Conservation (phyloP, 495 filamentous ascomycete species). For the Polyplosphaeria fusca region DNA sequence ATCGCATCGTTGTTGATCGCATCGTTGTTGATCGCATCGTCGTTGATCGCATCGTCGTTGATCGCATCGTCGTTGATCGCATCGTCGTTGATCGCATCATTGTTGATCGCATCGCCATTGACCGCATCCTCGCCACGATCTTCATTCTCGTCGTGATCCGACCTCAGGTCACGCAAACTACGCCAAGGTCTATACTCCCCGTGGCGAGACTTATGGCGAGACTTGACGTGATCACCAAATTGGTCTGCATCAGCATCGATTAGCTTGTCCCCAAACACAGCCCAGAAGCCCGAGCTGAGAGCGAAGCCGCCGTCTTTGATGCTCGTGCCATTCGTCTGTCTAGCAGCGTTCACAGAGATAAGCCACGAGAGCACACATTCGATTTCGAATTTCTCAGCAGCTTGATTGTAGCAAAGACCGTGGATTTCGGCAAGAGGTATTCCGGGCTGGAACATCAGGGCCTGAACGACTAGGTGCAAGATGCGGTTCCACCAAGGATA, state of each 20-base stretch:
- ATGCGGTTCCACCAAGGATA: slow-evolving; percentile 57
- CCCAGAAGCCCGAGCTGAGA: slow-evolving; percentile 2
- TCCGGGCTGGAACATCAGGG: slow-evolving; percentile 16
- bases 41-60: too few species aligned
- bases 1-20: too few species aligned
- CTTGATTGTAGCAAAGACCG: neutral
- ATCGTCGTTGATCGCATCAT: too few species aligned
- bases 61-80: too few species aligned
- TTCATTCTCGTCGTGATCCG: neutral
- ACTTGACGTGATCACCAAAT: slow-evolving; percentile 24
- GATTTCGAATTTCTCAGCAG: slow-evolving; percentile 22
- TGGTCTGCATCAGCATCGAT: slow-evolving; percentile 12
- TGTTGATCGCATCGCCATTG: neutral
- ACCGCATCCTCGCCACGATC: neutral
- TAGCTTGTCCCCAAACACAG: slow-evolving; percentile 20
- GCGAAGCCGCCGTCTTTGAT: neutral
- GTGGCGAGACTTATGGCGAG: slow-evolving; percentile 1
- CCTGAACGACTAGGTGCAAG: slow-evolving; percentile 23
- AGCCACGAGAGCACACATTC: slow-evolving; percentile 25
- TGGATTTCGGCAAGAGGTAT: slow-evolving; percentile 1
- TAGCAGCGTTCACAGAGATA: slow-evolving; percentile 3
- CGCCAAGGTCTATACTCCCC: neutral
- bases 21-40: too few species aligned
- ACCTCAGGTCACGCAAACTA: neutral
- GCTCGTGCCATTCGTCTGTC: neutral